Conservation (phyloP, 768 basidiomycete genomes). For the Guyanaporus albipodus region DNA sequence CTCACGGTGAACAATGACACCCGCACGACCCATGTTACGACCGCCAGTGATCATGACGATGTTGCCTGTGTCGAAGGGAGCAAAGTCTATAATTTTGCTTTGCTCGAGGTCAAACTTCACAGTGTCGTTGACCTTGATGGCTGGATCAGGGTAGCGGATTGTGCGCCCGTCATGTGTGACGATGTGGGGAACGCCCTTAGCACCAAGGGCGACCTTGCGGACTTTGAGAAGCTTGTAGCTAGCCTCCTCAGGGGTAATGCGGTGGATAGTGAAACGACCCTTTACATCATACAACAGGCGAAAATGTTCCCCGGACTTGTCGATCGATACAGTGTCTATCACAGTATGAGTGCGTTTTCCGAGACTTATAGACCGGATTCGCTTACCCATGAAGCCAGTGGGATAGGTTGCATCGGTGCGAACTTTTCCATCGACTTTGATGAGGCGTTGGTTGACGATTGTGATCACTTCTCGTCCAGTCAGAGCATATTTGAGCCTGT, state of each 20-base stretch:
- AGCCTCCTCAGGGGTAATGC: conserved; percentile 97
- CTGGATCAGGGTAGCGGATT: conserved; percentile 98
- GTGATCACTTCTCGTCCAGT: conserved; percentile 93
- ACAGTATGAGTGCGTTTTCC: not conserved
- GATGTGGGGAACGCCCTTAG: conserved; percentile 92
- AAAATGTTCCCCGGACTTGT: conserved; percentile 99
- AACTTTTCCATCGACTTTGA: conserved; percentile 99
- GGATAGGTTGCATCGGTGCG: conserved; percentile 97
- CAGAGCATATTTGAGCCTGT: conserved; percentile 98
- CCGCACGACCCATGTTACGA: conserved; percentile 98
- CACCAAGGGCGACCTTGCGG: conserved; percentile 84
- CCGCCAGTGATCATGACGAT: conserved; percentile 98
- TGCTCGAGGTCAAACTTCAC: conserved; percentile 96
- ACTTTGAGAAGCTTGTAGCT: conserved; percentile 96
- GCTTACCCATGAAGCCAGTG: conserved; percentile 92
- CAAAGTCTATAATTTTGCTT: conserved; percentile 87
- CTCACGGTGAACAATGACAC: conserved; percentile 94
- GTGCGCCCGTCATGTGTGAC: conserved; percentile 99
- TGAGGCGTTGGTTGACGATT: conserved; percentile 93
- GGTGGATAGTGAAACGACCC: conserved; percentile 99
- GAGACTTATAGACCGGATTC: not conserved
- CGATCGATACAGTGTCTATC: conserved; percentile 91
- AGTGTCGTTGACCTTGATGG: conserved; percentile 94
- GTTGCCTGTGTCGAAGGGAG: conserved; percentile 97
- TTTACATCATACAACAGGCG: conserved; percentile 99